Base-by-base conservation (phyloP, 1,284 basidiomycete genomes). In the Marasmius sp. region DNA sequence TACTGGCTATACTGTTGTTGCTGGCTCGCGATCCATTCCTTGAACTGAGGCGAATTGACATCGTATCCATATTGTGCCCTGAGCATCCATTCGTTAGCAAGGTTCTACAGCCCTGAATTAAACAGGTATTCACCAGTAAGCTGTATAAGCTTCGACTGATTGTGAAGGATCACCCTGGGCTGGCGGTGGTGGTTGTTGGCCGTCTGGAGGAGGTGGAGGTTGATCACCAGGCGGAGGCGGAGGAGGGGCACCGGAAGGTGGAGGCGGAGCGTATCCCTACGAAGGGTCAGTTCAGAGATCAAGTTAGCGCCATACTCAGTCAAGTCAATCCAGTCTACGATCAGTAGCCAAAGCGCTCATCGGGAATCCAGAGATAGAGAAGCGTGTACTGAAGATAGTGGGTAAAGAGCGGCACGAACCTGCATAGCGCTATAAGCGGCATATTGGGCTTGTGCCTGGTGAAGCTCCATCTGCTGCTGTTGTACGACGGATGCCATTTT, bases 31-130 rank as follows among this genome's bases (percentile, higher is more conserved):
- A 85, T 83, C 91, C 91, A 93, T 70, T 91, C 85, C 70, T 92
- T 92, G 74, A 93, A 93, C 68, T 92, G 83, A 2, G 84, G 72
- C 3, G 90, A 89, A 69, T 93, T 93, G 66, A 95, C 91, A 70
- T 95, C 93, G 74, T 95, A 95, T 9, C 94, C 94, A 71, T 93
- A 94, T 14, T 90, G 88, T 62, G 93, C 90, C 91, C 92, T 93
- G 66, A 41, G 61, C 18, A 45, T 36, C 16, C 50, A 50, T 27
- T 5, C 43, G 52, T 52, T 9, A 51, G 33, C 20, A 43, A 18
- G 22, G 11, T 11, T 38, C 51, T 14, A 18, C 41, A 27, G 59
- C 1, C 39, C 36, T 7, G 34, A 39, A 39, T 39, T 10, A 37
- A 52, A 50, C 49, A 41, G 55, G 43, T 22, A 73, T 81, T 50